phyloP scores from a whole-genome alignment of 805 yeast species.

The Wickerhamiella slavikovae region DNA sequence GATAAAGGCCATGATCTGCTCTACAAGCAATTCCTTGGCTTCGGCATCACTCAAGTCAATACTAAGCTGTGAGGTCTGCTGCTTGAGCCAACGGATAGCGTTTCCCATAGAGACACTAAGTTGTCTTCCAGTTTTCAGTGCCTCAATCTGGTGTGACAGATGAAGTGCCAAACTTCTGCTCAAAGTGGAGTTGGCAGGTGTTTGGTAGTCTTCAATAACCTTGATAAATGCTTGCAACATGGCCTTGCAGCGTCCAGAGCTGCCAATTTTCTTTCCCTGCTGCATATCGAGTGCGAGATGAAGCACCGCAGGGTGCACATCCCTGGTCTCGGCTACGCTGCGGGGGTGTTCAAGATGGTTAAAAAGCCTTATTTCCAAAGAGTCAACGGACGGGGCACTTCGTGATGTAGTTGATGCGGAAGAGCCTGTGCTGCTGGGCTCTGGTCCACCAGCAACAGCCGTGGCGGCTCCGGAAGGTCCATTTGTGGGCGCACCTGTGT shows the following conservation, averaged over 20 bases:
- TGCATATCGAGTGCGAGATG: slow-evolving; percentile 63
- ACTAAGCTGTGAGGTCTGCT: slow-evolving; percentile 66
- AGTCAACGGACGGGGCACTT: not conserved
- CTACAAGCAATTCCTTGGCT: slow-evolving; percentile 45
- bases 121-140: slow-evolving; percentile 76
- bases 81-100: slow-evolving; percentile 92
- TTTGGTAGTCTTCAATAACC: slow-evolving; percentile 58
- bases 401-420: not conserved
- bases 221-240: slow-evolving; percentile 71
- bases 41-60: slow-evolving; percentile 44
- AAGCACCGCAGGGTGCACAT: slow-evolving; percentile 73
- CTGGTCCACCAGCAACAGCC: no score
- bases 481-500: no score
- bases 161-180: slow-evolving; percentile 77
- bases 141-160: slow-evolving; percentile 81
- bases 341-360: slow-evolving; percentile 19
- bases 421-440: not conserved
- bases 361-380: slow-evolving; percentile 15
- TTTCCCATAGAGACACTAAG: slow-evolving; percentile 90
- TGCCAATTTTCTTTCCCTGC: slow-evolving; percentile 73
- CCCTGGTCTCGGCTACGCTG: slow-evolving; percentile 28
- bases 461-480: slow-evolving; percentile 2
- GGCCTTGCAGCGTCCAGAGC: slow-evolving; percentile 63
- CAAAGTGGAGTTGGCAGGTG: slow-evolving; percentile 71
- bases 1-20: slow-evolving; percentile 58